Evolutionary conservation across 257 asterid species (phyloP).

Genomic region (Linderniella brevidens): DNA sequence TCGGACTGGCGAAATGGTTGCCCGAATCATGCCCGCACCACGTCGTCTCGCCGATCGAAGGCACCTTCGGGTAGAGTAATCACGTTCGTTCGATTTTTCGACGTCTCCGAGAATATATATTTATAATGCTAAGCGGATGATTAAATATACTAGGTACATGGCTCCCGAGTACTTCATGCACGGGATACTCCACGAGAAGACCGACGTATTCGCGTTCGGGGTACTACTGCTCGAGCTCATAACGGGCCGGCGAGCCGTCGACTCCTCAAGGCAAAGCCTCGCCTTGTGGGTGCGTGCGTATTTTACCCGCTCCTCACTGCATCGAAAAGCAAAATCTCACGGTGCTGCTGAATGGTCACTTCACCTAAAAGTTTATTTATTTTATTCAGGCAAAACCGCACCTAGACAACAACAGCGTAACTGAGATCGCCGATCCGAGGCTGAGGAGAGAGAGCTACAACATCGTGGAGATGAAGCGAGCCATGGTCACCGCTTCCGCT

Average conservation of each 20-base stretch:
- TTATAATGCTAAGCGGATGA: background rate
- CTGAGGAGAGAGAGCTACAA: constrained; percentile 27
- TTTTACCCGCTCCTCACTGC: background rate
- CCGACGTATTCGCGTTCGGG: constrained; percentile 92
- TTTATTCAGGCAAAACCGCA: constrained; percentile 49
- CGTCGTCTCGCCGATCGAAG: constrained; percentile 87
- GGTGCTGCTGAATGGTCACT: too few species aligned
- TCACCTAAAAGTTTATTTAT: too few species aligned
- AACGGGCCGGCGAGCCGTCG: constrained; percentile 92
- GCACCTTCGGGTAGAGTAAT: constrained; percentile 75
- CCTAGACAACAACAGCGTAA: constrained; percentile 45
- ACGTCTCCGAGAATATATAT: background rate
- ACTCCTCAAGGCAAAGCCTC: constrained; percentile 75
- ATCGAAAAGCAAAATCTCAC: too few species aligned
- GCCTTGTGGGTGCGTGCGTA: constrained; percentile 88
- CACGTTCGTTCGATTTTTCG: background rate
- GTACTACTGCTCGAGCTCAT: constrained; percentile 78
- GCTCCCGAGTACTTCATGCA: constrained; percentile 99
- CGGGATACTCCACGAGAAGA: constrained; percentile 77
- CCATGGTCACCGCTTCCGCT: constrained; percentile 51
- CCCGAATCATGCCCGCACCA: constrained; percentile 80
- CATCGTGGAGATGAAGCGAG: constrained; percentile 44
- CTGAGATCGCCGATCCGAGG: constrained; percentile 62
- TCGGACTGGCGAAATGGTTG: constrained; percentile 95
- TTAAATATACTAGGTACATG: constrained; percentile 43